A percentile compares a stretch with the other conserved stretches of the same genome.
Conservation (phyloP, 257 asterid genomes). For the Vinca minor region DNA sequence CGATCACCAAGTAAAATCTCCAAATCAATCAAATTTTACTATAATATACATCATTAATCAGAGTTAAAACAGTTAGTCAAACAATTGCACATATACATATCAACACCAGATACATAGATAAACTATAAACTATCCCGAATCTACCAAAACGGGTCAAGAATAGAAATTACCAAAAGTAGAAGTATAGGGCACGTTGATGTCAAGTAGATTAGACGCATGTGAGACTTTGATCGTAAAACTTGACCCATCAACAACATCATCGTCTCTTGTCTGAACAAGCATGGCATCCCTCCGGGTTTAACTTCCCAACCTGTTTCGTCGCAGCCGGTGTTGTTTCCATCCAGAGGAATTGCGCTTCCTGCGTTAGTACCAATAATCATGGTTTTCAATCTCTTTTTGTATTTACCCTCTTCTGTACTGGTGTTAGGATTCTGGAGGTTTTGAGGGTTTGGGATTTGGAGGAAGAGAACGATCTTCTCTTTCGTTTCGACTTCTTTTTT, state of each 20-base stretch:
- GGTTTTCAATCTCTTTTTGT: background rate
- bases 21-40: background rate
- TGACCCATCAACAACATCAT: conserved; percentile 8
- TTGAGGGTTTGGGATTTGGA: background rate
- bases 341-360: no score
- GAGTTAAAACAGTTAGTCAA: background rate
- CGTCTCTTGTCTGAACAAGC: background rate
- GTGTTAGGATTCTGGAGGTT: background rate
- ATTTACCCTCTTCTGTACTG: background rate
- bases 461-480: no score
- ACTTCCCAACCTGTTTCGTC: no score
- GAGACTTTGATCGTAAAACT: conserved; percentile 24
- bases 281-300: no score
- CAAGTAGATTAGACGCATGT: conserved; percentile 21
- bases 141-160: background rate
- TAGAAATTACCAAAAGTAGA: conserved; percentile 22
- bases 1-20: background rate
- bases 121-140: no score
- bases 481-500: no score
- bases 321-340: background rate
- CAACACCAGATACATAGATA: background rate
- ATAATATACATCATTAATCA: no score
- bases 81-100: background rate
- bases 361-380: no score
- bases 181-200: conserved; percentile 22